Conservation (phyloP, 495 filamentous ascomycete genomes). For the Daldinia decipiens region DNA sequence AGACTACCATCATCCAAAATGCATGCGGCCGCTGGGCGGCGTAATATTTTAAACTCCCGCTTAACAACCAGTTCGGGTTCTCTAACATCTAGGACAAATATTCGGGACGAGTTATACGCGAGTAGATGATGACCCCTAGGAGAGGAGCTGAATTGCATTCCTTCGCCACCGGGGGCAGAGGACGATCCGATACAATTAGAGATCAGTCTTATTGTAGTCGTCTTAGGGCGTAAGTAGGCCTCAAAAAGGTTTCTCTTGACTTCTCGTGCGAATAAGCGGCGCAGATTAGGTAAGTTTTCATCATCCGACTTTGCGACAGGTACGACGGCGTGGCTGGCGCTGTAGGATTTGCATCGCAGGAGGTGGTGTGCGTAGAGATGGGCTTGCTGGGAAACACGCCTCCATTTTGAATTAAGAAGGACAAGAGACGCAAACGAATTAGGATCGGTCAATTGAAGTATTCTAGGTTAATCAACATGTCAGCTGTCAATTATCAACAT, state of each 20-base stretch:
- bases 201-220: constrained; percentile 79
- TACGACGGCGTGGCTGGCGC: constrained; percentile 60
- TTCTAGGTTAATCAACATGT: constrained; percentile 60
- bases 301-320: constrained; percentile 59
- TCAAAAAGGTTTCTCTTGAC: constrained; percentile 84
- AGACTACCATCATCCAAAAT: constrained; percentile 81
- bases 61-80: constrained; percentile 67
- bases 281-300: constrained; percentile 66
- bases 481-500: constrained; percentile 8
- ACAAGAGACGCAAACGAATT: constrained; percentile 84
- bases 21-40: constrained; percentile 79
- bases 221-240: constrained; percentile 74
- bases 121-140: constrained; percentile 76
- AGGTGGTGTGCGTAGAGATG: constrained; percentile 82
- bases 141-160: constrained; percentile 84
- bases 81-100: constrained; percentile 78
- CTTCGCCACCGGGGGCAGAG: constrained; percentile 83
- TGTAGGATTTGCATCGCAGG: constrained; percentile 73
- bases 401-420: constrained; percentile 84
- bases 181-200: constrained; percentile 85
- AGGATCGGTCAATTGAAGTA: constrained; percentile 77
- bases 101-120: constrained; percentile 86
- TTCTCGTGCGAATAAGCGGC: constrained; percentile 73
- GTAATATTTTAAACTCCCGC: constrained; percentile 81
- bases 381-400: constrained; percentile 73